Base-by-base conservation (phyloP, 148 eudicot genomes). In the Chenopodium album region DNA sequence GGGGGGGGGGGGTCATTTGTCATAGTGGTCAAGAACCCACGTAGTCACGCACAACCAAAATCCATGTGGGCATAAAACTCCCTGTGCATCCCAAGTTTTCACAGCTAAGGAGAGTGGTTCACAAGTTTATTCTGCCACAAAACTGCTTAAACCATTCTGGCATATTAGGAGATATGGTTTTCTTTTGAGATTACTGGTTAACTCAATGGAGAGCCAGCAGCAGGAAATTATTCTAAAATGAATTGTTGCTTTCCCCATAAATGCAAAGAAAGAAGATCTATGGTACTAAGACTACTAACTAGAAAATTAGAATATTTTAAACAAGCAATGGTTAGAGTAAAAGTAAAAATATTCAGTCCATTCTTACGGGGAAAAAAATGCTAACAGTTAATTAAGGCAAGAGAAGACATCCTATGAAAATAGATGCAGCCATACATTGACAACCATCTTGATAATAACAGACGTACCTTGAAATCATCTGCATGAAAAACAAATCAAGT, bases 391-490 rank as follows among this genome's bases (percentile, higher is more conserved):
- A 28, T 22, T 46, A n/a, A 22, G n/a, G 48, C 31, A n/a, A 74
- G 14, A 26, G 17, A 48, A 74, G 63, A 14, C n/a, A 28, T 28
- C 77, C 71, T 67, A 67, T 26, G 37, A 74, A 13, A 23, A 47
- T 48, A 34, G 75, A 73, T 74, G 63, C 37, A 74, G 52, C 37
- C 1, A 19, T 41, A 74, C 22, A 13, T 26, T 74, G 76, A 48
- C 46, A 73, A 48, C 62, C 32, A 47, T 50, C 9, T 5, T 23
- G 63, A 50, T 37, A 50, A 26, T 28, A 23, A 13, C 41, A 74
- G 76, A 74, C 77, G 9, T 41, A 74, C 77, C 77, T 52, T 74
- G 63, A 74, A 48, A 28, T 50, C 13, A 74, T 52, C 77, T 74
- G 77, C 77, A 74, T 28, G 17, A 11, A 17, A 74, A 48, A 50